Evolutionary conservation across 1,139 yeast species (phyloP), one percentile per base, ranked within the genome.

Genomic region (Zygosaccharomyces sapae): DNA sequence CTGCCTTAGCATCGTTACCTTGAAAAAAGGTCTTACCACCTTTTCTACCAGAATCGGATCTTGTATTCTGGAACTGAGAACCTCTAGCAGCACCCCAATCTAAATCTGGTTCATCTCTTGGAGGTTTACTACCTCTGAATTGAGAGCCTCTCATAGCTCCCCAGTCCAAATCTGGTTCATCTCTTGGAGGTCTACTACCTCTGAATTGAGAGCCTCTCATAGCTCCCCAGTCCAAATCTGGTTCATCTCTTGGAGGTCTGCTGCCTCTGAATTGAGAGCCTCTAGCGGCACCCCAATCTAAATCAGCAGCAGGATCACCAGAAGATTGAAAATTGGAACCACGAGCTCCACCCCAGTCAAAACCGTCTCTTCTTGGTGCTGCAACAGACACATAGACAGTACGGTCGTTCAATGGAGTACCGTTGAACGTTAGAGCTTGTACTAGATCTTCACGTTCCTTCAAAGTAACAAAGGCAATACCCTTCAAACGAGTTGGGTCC

Each of bases 401-500:
- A 71, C 96, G 83, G 47, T 89, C 94, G 51, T 77, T 77, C 61
- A 87, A 74, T 53, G 78, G 82, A 48, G 80, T 68, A 58, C 80
- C 81, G 52, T 82, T 77, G 61, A 85, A 76, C 45, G 74, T 72
- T 59, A 90, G 74, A 4, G 94, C 84, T 59, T 79, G 80, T 62
- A 81, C 90, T 60, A 89, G 77, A 35, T 78, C 73, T 29, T 75
- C 81, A 65, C 84, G 79, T 55, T 80, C 80, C 38, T 69, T 69
- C 62, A 89, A 85, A 46, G 95, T 88, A 54, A 92, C 80, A 63
- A 89, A 90, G 3, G 95, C 98, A 67, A 81, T 85, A 37, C 96
- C 96, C 66, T 80, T 83, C 55, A 87, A 75, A 65, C 82, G 80
- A 25, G 83, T 79, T 48, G 78, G 75, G 52, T 73, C 77, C 49